Evolutionary conservation across 2,329 filamentous ascomycete genomes (phyloP), one percentile per base, ranked within the genome.

Genomic region (Graphilbum ipis-grandicollis): DNA sequence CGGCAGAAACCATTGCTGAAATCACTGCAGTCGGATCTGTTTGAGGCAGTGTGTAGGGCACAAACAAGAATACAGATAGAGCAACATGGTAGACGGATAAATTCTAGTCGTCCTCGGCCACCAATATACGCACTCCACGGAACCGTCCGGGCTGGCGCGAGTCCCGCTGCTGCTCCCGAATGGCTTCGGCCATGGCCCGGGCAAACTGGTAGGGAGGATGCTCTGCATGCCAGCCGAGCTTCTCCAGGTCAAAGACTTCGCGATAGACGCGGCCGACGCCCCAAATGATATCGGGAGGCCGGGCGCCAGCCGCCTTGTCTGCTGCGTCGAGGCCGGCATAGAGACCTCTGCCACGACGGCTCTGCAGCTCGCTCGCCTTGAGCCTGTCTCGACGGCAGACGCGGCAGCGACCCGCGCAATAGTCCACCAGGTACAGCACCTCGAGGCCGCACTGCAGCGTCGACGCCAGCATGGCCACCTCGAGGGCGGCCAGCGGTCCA

Each of bases 141-240:
- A 41, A 38, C 19, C 22, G 26, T 4, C 19, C 33, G 2, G 30
- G 2, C 17, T 31, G 19, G 22, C 19, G 19, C 15, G 28, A 23
- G 19, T 33, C 33, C 2, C 8, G 18, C 36, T 57, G 54, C 35
- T 57, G 54, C 33, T 44, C 41, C 8, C 48, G 46, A 31, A 56
- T 49, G 4, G 48, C 47, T 33, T 49, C 45, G 3, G 46, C 41
- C 5, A 57, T 47, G 22, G 48, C 40, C 32, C 45, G 43, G 3
- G 48, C 52, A 37, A 57, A 57, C 3, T 48, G 36, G 14, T 49
- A 55, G 1, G 46, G 46, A 1, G 51, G 47, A 22, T 56, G 52
- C 10, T 43, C 36, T 13, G 45, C 42, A 1, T 45, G 34, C 55
- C 55, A 56, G 4, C 52, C 52, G 9, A 56, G 23, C 3, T 37